Conservation (phyloP, 352 stramenopile species). For the Pythium plurisporium region DNA sequence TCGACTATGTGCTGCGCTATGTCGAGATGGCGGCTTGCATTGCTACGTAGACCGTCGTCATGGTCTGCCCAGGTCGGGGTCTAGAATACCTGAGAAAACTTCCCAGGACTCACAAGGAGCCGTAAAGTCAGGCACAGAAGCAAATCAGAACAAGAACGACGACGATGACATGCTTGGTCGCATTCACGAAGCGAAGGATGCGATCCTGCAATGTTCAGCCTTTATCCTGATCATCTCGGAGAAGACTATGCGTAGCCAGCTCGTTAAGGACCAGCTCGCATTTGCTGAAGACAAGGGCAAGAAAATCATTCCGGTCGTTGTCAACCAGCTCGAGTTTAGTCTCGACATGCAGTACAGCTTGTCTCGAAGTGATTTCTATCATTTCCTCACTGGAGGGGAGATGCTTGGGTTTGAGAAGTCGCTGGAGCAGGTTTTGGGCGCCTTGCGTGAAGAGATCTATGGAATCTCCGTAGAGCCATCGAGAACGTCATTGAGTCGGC, state of each 20-base stretch:
- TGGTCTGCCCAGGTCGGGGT: constrained; percentile 2
- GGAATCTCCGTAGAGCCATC: constrained; percentile 40
- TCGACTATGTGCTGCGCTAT: constrained; percentile 66
- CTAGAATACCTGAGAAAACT: constrained; percentile 1
- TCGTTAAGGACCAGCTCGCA: constrained; percentile 74
- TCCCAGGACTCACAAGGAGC: constrained; percentile 1
- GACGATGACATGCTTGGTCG: constrained; percentile 60
- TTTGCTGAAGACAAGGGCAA: constrained; percentile 86
- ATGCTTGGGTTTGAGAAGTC: constrained; percentile 74
- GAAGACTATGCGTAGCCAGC: constrained; percentile 64
- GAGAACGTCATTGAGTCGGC: neutral
- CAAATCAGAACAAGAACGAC: neutral
- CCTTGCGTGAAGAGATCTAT: constrained; percentile 63
- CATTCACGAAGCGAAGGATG: constrained; percentile 79
- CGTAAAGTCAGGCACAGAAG: constrained; percentile 6
- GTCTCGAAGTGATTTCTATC: constrained; percentile 69
- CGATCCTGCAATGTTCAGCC: constrained; percentile 75
- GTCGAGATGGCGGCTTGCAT: constrained; percentile 51
- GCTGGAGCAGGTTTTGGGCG: constrained; percentile 47
- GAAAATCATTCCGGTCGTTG: constrained; percentile 68
- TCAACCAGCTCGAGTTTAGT: constrained; percentile 58
- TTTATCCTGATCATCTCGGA: constrained; percentile 73
- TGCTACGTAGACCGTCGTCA: constrained; percentile 65
- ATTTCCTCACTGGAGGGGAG: constrained; percentile 76
- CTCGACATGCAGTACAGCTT: constrained; percentile 82